Base-by-base conservation (phyloP, 2,329 filamentous ascomycete species). In the Fusarium begoniae region DNA sequence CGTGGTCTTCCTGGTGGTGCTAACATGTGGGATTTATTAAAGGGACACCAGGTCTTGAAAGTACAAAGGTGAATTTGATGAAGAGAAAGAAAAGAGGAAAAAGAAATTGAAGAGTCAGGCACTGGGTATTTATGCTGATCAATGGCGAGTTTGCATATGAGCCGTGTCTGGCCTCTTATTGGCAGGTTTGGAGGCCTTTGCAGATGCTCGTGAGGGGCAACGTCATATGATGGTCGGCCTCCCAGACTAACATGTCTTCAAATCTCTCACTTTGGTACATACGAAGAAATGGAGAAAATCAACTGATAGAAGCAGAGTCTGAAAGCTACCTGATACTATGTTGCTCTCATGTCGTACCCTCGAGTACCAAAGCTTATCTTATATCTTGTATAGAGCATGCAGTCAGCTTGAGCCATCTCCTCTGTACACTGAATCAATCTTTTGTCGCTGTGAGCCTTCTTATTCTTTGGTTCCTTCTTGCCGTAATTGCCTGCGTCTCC, bases 171-270 rank as follows among this genome's bases (percentile, higher is more conserved):
- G 8, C 26, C 14, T 53, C 41, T 50, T 17, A 72, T 72, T 72
- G 69, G 69, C n/a, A 54, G 56, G 32, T 45, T 58, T 55, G 63
- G 69, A 72, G 53, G 51, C 63, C 67, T 54, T 54, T 38, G 69
- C 63, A 71, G 35, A 53, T 67, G 10, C 28, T 54, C 24, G 41
- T 50, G 51, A 71, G 37, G 68, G 54, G 47, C 35, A 40, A 26
- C 28, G 63, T 62, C 56, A 68, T 53, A 26, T 55, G 40, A 45
- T 53, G 53, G 64, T 17, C 50, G 70, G 69, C 70, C 70, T 69
- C 67, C 48, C 45, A 47, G 22, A 12, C 26, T 47, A 38, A 44
- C 43, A 40, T 15, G 32, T 17, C 17, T 61, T 20, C 3, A 53
- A 26, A 24, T 22, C 26, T 38, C 35, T 28, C 48, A 43, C 15